phyloP scores from a whole-genome alignment of 148 eudicot genomes.

The Cornus suecica region DNA sequence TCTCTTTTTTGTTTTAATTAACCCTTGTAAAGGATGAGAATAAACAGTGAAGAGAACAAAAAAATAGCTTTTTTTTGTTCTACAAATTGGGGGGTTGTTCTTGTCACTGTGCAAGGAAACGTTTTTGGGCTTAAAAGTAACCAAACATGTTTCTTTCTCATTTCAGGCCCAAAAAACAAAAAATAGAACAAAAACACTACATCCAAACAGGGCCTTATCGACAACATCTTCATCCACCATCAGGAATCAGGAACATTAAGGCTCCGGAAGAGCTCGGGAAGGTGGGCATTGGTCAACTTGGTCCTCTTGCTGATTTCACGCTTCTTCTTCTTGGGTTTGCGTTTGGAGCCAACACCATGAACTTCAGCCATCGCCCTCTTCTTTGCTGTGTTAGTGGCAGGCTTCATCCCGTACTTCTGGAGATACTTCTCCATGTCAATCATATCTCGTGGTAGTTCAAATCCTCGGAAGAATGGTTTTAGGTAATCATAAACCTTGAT shows the following conservation, averaged over 20 bases:
- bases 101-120: too few relatives aligned
- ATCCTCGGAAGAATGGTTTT: slow-evolving; percentile 48
- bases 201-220: too few relatives aligned
- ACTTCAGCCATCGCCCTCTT: slow-evolving; percentile 53
- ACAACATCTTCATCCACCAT: background rate
- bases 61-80: too few relatives aligned
- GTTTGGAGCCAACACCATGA: slow-evolving; percentile 32
- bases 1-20: too few relatives aligned
- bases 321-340: slow-evolving; percentile 58
- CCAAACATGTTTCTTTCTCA: too few relatives aligned
- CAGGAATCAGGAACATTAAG: slow-evolving; percentile 9
- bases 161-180: too few relatives aligned
- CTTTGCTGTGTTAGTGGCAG: slow-evolving; percentile 66
- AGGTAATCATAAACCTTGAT: slow-evolving; percentile 67
- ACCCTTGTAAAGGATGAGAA: too few relatives aligned
- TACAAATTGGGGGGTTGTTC: too few relatives aligned
- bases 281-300: slow-evolving; percentile 67
- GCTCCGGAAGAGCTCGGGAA: slow-evolving; percentile 58
- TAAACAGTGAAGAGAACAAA: too few relatives aligned
- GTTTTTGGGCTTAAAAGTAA: too few relatives aligned
- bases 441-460: slow-evolving; percentile 70
- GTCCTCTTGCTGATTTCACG: slow-evolving; percentile 70
- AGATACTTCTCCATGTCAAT: slow-evolving; percentile 67
- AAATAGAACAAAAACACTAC: too few relatives aligned
- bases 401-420: slow-evolving; percentile 60